These are phyloP conservation scores for Pseudogymnoascus sp. DNA, from an alignment of 2,329 filamentous ascomycete genomes.

Conservation along the genomic window DNA sequence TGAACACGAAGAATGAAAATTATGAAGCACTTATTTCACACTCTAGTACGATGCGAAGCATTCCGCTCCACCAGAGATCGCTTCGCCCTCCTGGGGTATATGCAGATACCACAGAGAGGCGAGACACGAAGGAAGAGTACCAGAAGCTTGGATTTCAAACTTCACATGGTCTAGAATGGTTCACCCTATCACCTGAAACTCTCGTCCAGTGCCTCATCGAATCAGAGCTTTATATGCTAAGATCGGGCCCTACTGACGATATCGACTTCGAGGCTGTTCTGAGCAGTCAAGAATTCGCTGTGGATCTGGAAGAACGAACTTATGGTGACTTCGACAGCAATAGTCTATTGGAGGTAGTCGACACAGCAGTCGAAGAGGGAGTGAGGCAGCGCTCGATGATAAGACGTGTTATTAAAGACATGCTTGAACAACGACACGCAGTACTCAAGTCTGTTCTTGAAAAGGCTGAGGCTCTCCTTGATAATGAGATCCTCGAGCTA, in stretches of 20 bases:
- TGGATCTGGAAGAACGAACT: neutral
- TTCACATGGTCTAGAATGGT: neutral
- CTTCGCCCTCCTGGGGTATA: neutral
- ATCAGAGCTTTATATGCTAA: neutral
- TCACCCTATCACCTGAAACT: neutral
- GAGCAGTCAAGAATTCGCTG: neutral
- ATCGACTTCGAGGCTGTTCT: neutral
- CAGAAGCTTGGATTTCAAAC: neutral
- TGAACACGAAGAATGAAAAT: neutral
- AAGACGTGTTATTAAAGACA: slow-evolving; percentile 1
- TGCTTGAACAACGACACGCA: neutral
- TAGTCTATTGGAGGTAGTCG: neutral
- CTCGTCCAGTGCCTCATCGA: neutral
- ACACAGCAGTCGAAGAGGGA: neutral
- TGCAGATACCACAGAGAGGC: neutral
- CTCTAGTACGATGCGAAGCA: neutral
- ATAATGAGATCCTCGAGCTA: neutral
- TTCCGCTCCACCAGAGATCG: neutral
- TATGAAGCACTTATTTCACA: neutral
- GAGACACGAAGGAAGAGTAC: neutral
- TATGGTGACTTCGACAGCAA: neutral
- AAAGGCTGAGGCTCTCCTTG: neutral
- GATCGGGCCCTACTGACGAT: neutral
- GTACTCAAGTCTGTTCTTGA: neutral
- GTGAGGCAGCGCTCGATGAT: neutral